These are phyloP conservation scores for Solanum neorickii DNA, from an alignment of 257 asterid species.

Conservation along the genomic window DNA sequence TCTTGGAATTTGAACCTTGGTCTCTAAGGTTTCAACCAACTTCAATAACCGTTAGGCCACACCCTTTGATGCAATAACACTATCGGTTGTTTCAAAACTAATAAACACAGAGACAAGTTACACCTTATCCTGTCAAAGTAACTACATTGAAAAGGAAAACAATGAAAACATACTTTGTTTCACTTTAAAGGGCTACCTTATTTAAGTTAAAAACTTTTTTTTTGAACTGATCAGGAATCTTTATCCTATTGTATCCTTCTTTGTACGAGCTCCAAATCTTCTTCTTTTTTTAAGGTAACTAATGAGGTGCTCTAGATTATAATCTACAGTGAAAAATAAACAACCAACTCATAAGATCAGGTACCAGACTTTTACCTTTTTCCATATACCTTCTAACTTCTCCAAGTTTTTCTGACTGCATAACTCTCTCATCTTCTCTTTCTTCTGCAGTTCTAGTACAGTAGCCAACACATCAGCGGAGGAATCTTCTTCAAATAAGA, in stretches of 20 bases:
- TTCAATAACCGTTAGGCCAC: neutral
- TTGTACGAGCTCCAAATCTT: neutral
- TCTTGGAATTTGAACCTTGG: neutral
- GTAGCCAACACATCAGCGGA: conserved; percentile 35
- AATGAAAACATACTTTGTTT: neutral
- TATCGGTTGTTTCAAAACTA: neutral
- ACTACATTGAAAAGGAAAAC: neutral
- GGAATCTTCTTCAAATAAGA: conserved; percentile 53
- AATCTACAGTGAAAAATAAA: neutral
- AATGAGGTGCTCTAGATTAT: neutral
- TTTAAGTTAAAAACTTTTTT: neutral
- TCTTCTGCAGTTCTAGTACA: conserved; percentile 54
- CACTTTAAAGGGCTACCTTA: neutral
- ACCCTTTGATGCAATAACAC: neutral
- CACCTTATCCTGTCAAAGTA: neutral
- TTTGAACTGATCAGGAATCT: neutral
- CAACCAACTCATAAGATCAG: neutral
- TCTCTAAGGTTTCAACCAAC: neutral
- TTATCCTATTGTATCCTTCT: neutral
- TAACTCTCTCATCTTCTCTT: conserved; percentile 67
- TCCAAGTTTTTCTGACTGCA: conserved; percentile 49
- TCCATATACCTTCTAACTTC: conserved; percentile 94
- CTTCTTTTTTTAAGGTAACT: neutral
- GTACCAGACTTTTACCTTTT: conserved; percentile 43
- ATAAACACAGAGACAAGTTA: neutral